Base-by-base conservation (phyloP, 2,329 filamentous ascomycete species). In the Dactylella cylindrospora region DNA sequence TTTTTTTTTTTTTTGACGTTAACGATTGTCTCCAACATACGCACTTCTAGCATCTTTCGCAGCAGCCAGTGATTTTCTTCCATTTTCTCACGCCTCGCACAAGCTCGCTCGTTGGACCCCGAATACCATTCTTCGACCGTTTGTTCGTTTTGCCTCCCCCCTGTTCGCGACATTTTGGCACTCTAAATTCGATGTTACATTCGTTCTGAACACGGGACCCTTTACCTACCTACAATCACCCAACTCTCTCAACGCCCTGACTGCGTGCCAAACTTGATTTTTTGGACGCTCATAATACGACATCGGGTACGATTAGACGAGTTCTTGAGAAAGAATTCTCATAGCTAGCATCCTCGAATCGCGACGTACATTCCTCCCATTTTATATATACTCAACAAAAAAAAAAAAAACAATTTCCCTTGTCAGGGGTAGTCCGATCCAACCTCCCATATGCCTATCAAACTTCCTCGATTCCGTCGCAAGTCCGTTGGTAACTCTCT, bases 401-500 rank as follows among this genome's bases (percentile, higher is more conserved):
- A 31, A 31, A 13, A 31, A 31, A 31, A 31, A 31, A 31, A 32
- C 38, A 28, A 38, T 64, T 47, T 46, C 51, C 40, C 32, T 26
- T 12, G 46, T 54, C 40, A 47, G 52, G 52, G 50, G 40, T 39
- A 50, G 33, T 43, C 35, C 26, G 29, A 40, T 35, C 46, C 50
- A 64, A 57, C 46, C 50, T 43, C 55, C 59, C 59, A 45, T 64
- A 70, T 70, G 68, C 68, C 68, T 67, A 69, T 70, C 67, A 70
- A 68, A 69, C 68, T 70, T 47, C 68, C 66, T 61, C 68, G 68
- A 54, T 70, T 70, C 53, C 67, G 68, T 61, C 67, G 68, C 65
- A 70, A 70, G 68, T 69, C 68, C 65, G 66, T 66, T 65, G 68
- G 67, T 61, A 69, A 67, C 67, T 65, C 67, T 54, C 57, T 70